Base-by-base conservation (phyloP, 129 eudicot genomes). In the Tagetes erecta region DNA sequence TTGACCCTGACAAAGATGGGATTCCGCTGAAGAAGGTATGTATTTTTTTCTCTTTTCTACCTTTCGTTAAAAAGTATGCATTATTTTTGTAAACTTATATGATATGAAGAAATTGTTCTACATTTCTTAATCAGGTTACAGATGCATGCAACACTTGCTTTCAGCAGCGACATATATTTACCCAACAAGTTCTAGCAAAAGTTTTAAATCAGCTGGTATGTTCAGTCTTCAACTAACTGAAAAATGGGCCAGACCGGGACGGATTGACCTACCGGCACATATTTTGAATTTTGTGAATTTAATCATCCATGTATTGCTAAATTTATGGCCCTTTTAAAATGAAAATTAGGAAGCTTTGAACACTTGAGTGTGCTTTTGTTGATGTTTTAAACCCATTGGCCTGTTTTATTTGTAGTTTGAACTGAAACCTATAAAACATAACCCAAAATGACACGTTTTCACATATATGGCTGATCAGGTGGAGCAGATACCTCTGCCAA, bases 111-210 rank as follows among this genome's bases (percentile, higher is more conserved):
- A 8, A 44, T 71, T 67, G 2, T 13, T 50, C 11, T 62, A 37
- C 44, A 37, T 46, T 65, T n/a, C 2, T 35, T 47, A 62, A 79
- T 79, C 94, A 95, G 99, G 86, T 95, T 64, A 95, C 96, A 41
- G 97, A 95, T 83, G 97, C 97, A 68, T 95, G 99, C 87, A 95
- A 87, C 79, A 85, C 92, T 71, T 91, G 99, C 84, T 95, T 95
- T 81, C 96, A 87, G 85, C 96, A 91, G 83, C 82, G 85, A 5
- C 88, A 88, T 35, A 82, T 87, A 84, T 95, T 95, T 59, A 83
- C 97, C n/a, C 99, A 95, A 81, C 97, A 91, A 85, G 99, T 91
- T 74, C 84, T 95, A 47, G 99, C 99, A 50, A 89, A 91, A 78
- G 99, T 91, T 55, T 76, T 95, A 74, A 95, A 95, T 78, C 99